Evolutionary conservation across 2,329 filamentous ascomycete genomes (phyloP).

Genomic region (Fusarium temperatum): DNA sequence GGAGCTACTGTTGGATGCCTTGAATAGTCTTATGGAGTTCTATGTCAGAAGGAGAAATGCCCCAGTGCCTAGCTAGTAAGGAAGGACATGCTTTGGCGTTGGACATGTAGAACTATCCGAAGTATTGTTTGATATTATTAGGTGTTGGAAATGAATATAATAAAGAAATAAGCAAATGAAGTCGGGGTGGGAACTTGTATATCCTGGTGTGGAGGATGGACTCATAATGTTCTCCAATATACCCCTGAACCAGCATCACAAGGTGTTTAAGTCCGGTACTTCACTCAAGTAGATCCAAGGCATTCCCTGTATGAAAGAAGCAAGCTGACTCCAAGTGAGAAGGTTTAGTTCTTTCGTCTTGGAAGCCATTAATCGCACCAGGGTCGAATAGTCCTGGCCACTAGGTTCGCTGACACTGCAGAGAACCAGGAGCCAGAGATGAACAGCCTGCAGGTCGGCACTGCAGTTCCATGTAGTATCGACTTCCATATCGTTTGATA

Average conservation of each 20-base stretch:
- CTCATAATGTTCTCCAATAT: no score
- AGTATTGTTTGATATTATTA: background rate
- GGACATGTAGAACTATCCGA: no score
- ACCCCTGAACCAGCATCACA: background rate
- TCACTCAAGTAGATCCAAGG: background rate
- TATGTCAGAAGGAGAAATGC: no score
- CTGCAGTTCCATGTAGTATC: background rate
- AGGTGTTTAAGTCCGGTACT: background rate
- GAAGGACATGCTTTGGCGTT: no score
- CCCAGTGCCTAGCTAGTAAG: background rate
- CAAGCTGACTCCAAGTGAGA: background rate
- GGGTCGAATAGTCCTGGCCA: background rate
- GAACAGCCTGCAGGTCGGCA: background rate
- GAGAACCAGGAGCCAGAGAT: conserved; percentile 10
- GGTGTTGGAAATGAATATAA: rapidly evolving
- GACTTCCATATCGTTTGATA: background rate
- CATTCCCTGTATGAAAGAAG: background rate
- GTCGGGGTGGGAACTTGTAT: background rate
- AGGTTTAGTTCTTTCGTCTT: background rate
- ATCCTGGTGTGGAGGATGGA: background rate
- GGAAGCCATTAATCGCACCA: background rate
- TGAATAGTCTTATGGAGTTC: background rate
- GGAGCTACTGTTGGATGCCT: background rate
- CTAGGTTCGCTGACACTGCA: background rate
- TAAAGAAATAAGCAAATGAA: no score